Conservation (phyloP, 306 rosid genomes). For the Quercus suber region DNA sequence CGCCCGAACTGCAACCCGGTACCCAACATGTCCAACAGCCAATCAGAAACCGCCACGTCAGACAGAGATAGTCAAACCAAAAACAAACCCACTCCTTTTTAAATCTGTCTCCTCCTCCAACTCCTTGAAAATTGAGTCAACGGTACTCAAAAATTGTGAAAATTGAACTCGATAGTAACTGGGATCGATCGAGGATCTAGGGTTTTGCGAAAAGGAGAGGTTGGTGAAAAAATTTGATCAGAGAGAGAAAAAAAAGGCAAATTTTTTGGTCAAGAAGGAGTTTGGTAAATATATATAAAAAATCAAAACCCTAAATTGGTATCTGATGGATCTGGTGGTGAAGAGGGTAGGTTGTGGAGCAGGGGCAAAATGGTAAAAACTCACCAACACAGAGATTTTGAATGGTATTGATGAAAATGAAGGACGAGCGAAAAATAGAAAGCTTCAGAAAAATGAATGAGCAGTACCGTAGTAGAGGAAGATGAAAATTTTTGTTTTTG, state of each 20-base stretch:
- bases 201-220: constrained; percentile 14
- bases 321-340: constrained; percentile 49
- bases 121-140: constrained; percentile 38
- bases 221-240: constrained; percentile 21
- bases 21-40: constrained; percentile 50
- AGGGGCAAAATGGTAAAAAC: constrained; percentile 35
- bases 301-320: constrained; percentile 22
- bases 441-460: too few species aligned
- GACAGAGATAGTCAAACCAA: constrained; percentile 4
- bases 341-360: constrained; percentile 19
- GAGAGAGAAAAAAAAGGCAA: constrained; percentile 7
- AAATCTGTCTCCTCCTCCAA: constrained; percentile 4
- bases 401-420: background rate
- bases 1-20: constrained; percentile 57
- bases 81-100: background rate
- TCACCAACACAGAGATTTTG: background rate
- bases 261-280: background rate
- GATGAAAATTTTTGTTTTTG: too few species aligned
- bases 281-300: background rate
- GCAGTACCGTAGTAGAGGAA: too few species aligned
- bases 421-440: background rate
- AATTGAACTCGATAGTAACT: background rate
- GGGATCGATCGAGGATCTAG: background rate
- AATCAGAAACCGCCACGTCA: background rate
- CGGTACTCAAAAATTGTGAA: constrained; percentile 18